Base-by-base conservation (phyloP, 768 basidiomycete genomes). In the Pleurotus pulmonarius region DNA sequence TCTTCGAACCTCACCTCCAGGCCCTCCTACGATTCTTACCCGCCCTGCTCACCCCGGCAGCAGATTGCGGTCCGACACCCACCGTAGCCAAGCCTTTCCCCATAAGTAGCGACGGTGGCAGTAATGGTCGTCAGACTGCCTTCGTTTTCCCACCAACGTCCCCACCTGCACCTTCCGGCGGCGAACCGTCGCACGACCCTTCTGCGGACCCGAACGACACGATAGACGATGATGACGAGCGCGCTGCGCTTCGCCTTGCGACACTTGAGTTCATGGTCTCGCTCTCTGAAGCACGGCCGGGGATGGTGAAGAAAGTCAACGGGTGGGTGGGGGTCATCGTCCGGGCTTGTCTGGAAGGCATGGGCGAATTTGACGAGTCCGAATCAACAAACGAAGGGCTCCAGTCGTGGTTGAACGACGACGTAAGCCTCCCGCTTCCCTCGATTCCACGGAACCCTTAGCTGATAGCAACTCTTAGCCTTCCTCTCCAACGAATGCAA, bases 181-280 rank as follows among this genome's bases (percentile, higher is more conserved):
- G 29, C 29, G 24, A 34, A 20, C 5, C 48, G 5, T 25, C 75
- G 73, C 8, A 75, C 73, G 2, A 73, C 78, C 37, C 56, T 1
- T 59, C 62, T 3, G 60, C 65, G 25, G 64, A 64, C 6, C 62
- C 66, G 2, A 73, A 69, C 20, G 66, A 65, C 4, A 65, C 20
- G 12, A 66, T 64, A 25, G 69, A 68, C 3, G 65, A 65, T 1
- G 77, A 79, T 41, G 75, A 77, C 15, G 80, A 79, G 22, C 78
- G 81, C 15, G 88, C 93, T 48, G 86, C 88, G 56, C 76, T 91
- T 26, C 76, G 91, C 8, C 81, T 85, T 52, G 82, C 85, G 0
- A 88, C 90, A 7, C 71, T 94, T 8, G 93, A 95, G 69, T 83
- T 95, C 52, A 87, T 95, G 83, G 76, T 94, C 54, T 83, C 82